Evolutionary conservation across 2,329 filamentous ascomycete species (phyloP), one percentile per base, ranked within the genome.

Genomic region (Verticillium tricorpus): DNA sequence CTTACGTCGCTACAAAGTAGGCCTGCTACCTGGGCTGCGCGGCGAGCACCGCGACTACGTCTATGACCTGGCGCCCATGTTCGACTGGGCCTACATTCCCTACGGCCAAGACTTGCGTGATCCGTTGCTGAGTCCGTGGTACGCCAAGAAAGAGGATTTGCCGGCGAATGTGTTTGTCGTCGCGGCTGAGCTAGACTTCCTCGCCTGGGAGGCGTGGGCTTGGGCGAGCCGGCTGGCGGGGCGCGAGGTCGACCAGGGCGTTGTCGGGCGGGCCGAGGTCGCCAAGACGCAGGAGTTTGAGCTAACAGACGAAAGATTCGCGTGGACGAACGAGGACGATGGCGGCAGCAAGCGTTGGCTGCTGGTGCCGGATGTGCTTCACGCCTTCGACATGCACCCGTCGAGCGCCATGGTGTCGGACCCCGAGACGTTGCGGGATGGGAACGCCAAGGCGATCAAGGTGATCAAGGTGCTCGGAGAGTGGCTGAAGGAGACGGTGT

Each of bases 341-440:
- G 67, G 64, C 59, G 58, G 14, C 66, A 67, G 66, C 1, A 72
- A 72, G 57, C 72, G 72, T 58, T 79, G 77, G 77, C 61, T 80
- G 64, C 68, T 79, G 3, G 72, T 80, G 17, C 78, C 78, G 5
- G 77, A 80, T 61, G 72, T 72, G 50, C 34, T 78, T 15, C 77
- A 79, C 59, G 77, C 72, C 2, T 80, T 78, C 60, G 77, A 80
- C 61, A 66, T 72, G 54, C 67, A 66, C 34, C n/a, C 72, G 14
- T 67, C 74, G 7, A 63, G 67, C 12, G 60, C 62, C 5, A 62
- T 69, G 61, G 65, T 72, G 22, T 71, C 69, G 2, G 69, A 70
- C 22, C 63, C 72, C 56, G 76, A 72, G 61, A 67, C 69, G 2
- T 61, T 69, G 1, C 57, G 67, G 56, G 72, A 74, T 58, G 73